Percentiles rank a stretch among this genome's conserved stretches.
Evolutionary conservation across 2,329 filamentous ascomycete species (phyloP).

Genomic region (Seiridium cupressi): DNA sequence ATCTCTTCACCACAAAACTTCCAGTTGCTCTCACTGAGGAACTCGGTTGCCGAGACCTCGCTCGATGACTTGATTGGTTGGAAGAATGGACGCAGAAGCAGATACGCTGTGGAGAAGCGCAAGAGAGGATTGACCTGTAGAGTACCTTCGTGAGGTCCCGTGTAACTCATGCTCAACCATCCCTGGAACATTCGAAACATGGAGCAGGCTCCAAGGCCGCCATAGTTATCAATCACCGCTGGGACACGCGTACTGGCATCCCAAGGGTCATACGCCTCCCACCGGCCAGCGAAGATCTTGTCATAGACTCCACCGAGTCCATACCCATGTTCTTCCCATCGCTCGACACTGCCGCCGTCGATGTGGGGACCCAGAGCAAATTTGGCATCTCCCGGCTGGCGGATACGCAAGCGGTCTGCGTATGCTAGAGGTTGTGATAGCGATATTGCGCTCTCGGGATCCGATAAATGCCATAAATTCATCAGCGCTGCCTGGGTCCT

Average conservation of each 20-base stretch:
- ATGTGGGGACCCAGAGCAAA: conserved; percentile 72
- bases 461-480: conserved; percentile 57
- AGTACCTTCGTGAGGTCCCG: conserved; percentile 73
- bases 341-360: conserved; percentile 72
- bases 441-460: conserved; percentile 46
- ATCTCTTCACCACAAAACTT: conserved; percentile 45
- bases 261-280: conserved; percentile 83
- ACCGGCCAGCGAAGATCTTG: conserved; percentile 68
- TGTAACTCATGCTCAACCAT: conserved; percentile 79
- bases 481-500: conserved; percentile 61
- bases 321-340: conserved; percentile 73
- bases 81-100: conserved; percentile 84
- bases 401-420: conserved; percentile 69
- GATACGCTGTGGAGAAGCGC: conserved; percentile 73
- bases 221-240: conserved; percentile 73
- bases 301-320: conserved; percentile 68
- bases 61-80: conserved; percentile 41
- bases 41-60: conserved; percentile 38
- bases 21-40: conserved; percentile 60
- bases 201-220: conserved; percentile 76
- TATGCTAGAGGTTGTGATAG: conserved; percentile 60
- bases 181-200: conserved; percentile 90
- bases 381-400: conserved; percentile 64
- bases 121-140: conserved; percentile 79
- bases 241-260: conserved; percentile 68